These are phyloP conservation scores for Starmera pachycereana DNA, from an alignment of 805 yeast genomes.

Conservation along the genomic window DNA sequence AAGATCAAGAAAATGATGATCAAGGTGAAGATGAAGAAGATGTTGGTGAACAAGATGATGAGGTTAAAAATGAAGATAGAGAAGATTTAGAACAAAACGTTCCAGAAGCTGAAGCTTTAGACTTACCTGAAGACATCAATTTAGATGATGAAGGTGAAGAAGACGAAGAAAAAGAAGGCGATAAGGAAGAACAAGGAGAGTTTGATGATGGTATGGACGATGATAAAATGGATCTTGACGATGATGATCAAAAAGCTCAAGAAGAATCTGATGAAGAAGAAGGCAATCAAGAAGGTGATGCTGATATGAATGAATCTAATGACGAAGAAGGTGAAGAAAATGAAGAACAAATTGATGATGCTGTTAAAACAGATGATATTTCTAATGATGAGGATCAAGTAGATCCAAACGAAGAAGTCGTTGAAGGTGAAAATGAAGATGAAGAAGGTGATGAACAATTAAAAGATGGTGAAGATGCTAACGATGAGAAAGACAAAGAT, in stretches of 20 bases:
- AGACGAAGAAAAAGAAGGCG: conserved; percentile 35
- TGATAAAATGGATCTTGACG: conserved; percentile 25
- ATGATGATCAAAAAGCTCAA: conserved; percentile 26
- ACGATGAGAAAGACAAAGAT: conserved; percentile 26
- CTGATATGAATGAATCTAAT: conserved; percentile 21
- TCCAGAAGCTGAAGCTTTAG: conserved; percentile 79
- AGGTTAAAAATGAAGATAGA: conserved; percentile 55
- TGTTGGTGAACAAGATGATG: conserved; percentile 77
- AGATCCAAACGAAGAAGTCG: conserved; percentile 19
- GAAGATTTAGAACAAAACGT: conserved; percentile 64
- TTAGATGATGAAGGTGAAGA: conserved; percentile 71
- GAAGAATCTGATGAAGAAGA: conserved; percentile 20
- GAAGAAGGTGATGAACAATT: conserved; percentile 24
- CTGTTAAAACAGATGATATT: conserved; percentile 17
- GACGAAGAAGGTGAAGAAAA: conserved; percentile 22
- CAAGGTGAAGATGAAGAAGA: conserved; percentile 56
- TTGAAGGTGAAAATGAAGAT: conserved; percentile 13
- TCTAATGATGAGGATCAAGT: conserved; percentile 25
- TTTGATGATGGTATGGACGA: conserved; percentile 25
- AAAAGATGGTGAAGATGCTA: conserved; percentile 21
- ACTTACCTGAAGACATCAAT: conserved; percentile 86
- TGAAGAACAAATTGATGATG: conserved; percentile 15
- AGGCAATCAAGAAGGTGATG: conserved; percentile 20
- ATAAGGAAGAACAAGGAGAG: conserved; percentile 41
- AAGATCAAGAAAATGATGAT: conserved; percentile 41